phyloP scores from a whole-genome alignment of 495 filamentous ascomycete species.

The Aspergillus indologenus region DNA sequence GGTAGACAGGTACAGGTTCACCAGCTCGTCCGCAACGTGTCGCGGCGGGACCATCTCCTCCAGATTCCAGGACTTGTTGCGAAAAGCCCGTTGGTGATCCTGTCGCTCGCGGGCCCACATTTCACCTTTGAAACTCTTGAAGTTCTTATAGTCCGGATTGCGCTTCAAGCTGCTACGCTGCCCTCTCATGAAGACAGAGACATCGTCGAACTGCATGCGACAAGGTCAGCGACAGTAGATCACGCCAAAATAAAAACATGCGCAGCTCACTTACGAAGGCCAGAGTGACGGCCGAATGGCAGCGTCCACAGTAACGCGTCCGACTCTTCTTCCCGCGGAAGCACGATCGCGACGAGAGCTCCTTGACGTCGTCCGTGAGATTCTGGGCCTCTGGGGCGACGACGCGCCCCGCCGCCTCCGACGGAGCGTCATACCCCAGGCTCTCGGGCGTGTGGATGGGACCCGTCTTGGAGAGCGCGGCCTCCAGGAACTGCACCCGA shows the following conservation, averaged over 20 bases:
- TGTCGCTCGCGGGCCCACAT: slow-evolving; percentile 34
- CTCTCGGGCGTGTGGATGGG: slow-evolving; percentile 29
- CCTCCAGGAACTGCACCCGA: slow-evolving; percentile 32
- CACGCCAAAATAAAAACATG: neutral
- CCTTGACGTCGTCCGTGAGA: slow-evolving; percentile 32
- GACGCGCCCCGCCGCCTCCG: slow-evolving; percentile 19
- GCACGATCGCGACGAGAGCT: slow-evolving; percentile 26
- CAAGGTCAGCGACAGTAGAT: slow-evolving; percentile 20
- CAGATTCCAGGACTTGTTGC: slow-evolving; percentile 38
- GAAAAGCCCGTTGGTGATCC: slow-evolving; percentile 36
- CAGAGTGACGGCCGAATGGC: slow-evolving; percentile 42
- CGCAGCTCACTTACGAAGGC: slow-evolving; percentile 38
- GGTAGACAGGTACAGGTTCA: slow-evolving; percentile 52
- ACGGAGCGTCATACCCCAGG: slow-evolving; percentile 23
- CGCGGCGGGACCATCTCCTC: slow-evolving; percentile 47
- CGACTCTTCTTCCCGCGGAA: slow-evolving; percentile 50
- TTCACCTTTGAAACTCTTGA: slow-evolving; percentile 35
- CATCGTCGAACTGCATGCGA: slow-evolving; percentile 47
- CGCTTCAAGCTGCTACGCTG: slow-evolving; percentile 29
- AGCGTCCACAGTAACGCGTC: slow-evolving; percentile 49
- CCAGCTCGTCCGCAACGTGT: slow-evolving; percentile 48
- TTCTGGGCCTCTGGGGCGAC: slow-evolving; percentile 22
- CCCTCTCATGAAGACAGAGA: slow-evolving; percentile 42
- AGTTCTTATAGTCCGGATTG: slow-evolving; percentile 29
- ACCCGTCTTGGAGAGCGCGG: slow-evolving; percentile 25